phyloP scores from a whole-genome alignment of 108 stramenopile species.

The Schizochytrium sp. region DNA sequence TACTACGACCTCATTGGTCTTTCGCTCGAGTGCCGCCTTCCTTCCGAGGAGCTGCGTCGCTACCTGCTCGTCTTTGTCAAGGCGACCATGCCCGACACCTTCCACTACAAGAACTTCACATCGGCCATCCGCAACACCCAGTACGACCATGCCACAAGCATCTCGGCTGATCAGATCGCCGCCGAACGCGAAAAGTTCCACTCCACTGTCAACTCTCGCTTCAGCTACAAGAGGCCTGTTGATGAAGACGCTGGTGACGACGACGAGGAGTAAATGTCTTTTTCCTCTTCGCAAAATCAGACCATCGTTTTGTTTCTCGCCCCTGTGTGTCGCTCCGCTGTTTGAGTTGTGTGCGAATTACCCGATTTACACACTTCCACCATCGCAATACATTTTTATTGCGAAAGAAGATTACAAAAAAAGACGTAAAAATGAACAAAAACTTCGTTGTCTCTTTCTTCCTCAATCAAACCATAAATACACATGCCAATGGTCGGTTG shows the following conservation, averaged over 20 bases:
- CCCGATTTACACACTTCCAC: too few species aligned
- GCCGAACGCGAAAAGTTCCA: background rate
- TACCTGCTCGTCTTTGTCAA: conserved; percentile 33
- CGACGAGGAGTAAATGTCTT: background rate
- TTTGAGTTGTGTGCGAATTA: too few species aligned
- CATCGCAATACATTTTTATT: too few species aligned
- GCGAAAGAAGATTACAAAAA: too few species aligned
- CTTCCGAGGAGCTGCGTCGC: conserved; percentile 38
- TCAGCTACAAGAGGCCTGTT: background rate
- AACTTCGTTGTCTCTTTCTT: too few species aligned
- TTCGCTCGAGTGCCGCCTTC: conserved; percentile 30
- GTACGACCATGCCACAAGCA: background rate
- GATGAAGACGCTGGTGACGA: background rate
- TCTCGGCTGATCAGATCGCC: background rate
- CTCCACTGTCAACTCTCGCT: background rate
- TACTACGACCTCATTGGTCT: conserved; percentile 44
- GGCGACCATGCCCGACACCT: conserved; percentile 19
- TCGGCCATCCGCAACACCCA: background rate
- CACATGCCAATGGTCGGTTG: too few species aligned
- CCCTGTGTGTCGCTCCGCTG: too few species aligned
- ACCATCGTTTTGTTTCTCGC: too few species aligned
- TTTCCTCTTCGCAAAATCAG: too few species aligned
- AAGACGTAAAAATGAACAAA: too few species aligned
- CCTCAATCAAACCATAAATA: too few species aligned
- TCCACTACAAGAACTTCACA: background rate